Conservation (phyloP, 352 stramenopile genomes). For the Pilasporangium apinafurcum region DNA sequence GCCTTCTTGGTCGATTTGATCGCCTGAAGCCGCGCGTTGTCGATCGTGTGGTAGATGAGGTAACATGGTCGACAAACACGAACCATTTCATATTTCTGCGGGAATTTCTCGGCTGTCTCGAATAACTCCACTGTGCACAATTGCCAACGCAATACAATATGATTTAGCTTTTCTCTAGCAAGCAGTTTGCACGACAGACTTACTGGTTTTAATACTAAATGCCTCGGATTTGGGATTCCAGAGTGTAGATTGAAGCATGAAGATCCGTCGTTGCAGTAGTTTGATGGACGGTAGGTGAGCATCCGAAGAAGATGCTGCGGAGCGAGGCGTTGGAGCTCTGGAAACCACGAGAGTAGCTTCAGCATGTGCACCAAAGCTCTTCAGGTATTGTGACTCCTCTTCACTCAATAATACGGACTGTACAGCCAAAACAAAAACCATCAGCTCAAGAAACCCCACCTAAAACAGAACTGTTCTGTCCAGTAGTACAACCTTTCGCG, state of each 20-base stretch:
- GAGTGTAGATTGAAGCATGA: conserved; percentile 63
- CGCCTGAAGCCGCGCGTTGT: conserved; percentile 32
- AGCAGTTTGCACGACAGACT: conserved; percentile 4
- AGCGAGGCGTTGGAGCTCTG: background rate
- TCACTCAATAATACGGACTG: conserved; percentile 57
- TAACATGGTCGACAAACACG: conserved; percentile 33
- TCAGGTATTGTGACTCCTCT: conserved; percentile 48
- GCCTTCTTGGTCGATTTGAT: conserved; percentile 24
- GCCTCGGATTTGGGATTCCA: conserved; percentile 62
- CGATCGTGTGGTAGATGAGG: conserved; percentile 45
- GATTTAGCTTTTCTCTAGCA: background rate
- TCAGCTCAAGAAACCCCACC: background rate
- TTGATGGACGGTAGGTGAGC: conserved; percentile 30
- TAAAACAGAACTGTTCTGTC: background rate
- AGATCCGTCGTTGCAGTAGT: conserved; percentile 53
- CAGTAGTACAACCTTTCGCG: conserved; percentile 30
- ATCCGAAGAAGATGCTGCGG: conserved; percentile 4
- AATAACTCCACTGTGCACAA: conserved; percentile 33
- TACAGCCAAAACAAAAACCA: background rate
- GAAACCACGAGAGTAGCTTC: conserved; percentile 25
- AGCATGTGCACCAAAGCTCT: conserved; percentile 42
- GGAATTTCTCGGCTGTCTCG: conserved; percentile 29
- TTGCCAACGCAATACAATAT: background rate
- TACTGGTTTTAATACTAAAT: conserved; percentile 45
- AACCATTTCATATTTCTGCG: conserved; percentile 46